Evolutionary conservation across 139 green algal genomes (phyloP).

Genomic region (Spirogloea muscicola): DNA sequence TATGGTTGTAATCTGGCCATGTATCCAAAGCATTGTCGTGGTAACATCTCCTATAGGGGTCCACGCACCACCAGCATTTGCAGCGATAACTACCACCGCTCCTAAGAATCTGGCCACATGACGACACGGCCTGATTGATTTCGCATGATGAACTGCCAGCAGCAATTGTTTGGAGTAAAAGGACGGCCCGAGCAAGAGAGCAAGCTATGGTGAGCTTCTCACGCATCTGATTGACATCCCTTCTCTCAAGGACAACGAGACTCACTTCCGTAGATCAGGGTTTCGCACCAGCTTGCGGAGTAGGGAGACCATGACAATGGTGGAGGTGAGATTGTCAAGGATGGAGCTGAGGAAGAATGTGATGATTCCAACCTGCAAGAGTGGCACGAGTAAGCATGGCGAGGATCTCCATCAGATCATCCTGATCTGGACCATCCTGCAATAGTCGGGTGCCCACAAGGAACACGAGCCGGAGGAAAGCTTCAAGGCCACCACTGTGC

Average conservation of each 20-base stretch:
- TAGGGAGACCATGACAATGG: constrained; percentile 71
- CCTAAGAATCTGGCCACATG: constrained; percentile 51
- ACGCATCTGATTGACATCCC: too few relatives aligned
- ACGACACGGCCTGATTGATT: background rate
- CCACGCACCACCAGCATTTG: constrained; percentile 72
- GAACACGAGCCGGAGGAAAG: too few relatives aligned
- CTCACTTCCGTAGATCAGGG: constrained; percentile 53
- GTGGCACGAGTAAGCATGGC: too few relatives aligned
- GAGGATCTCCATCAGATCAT: too few relatives aligned
- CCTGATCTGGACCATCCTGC: too few relatives aligned
- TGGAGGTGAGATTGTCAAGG: constrained; percentile 74
- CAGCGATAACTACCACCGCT: constrained; percentile 66
- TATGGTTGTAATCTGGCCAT: constrained; percentile 62
- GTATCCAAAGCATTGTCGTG: constrained; percentile 78
- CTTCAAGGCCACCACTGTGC: too few relatives aligned
- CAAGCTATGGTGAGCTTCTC: too few relatives aligned
- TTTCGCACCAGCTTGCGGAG: constrained; percentile 61
- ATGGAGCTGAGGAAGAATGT: constrained; percentile 65
- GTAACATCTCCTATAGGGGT: constrained; percentile 74
- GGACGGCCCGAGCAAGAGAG: too few relatives aligned
- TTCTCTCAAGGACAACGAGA: too few relatives aligned
- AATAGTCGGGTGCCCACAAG: too few relatives aligned
- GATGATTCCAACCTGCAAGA: constrained; percentile 41
- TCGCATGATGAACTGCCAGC: too few relatives aligned
- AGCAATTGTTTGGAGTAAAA: too few relatives aligned